phyloP scores from a whole-genome alignment of 345 rosid species.

The Aethionema arabicum region DNA sequence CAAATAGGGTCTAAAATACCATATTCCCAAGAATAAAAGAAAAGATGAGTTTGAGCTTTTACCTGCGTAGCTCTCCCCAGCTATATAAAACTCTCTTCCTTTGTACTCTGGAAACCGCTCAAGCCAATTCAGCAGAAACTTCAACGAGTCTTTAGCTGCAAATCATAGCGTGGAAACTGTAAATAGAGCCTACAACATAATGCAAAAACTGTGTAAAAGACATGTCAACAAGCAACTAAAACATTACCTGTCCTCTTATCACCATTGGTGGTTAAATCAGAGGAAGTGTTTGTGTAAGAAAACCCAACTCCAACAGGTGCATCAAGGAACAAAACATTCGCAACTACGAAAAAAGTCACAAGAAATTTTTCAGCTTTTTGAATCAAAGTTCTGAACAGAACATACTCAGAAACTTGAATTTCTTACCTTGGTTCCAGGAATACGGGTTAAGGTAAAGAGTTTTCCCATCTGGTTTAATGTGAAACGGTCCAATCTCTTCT shows the following conservation, averaged over 20 bases:
- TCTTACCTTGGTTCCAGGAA: slow-evolving; percentile 90
- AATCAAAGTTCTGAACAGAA: slow-evolving; percentile 9
- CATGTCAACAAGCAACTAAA: slow-evolving; percentile 29
- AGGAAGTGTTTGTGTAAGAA: slow-evolving; percentile 84
- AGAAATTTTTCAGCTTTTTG: neutral
- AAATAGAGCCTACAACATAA: slow-evolving; percentile 18
- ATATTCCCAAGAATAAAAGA: neutral
- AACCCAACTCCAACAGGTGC: slow-evolving; percentile 95
- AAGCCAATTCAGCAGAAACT: slow-evolving; percentile 77
- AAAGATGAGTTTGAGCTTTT: slow-evolving; percentile 6
- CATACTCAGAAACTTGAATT: neutral
- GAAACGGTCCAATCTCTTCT: slow-evolving; percentile 94
- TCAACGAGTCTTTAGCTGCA: slow-evolving; percentile 75
- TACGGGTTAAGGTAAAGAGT: slow-evolving; percentile 76
- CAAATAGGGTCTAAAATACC: too few species aligned
- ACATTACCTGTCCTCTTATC: slow-evolving; percentile 64
- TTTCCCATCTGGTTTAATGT: slow-evolving; percentile 70
- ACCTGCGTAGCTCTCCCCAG: slow-evolving; percentile 97
- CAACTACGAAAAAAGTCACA: slow-evolving; percentile 48
- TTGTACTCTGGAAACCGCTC: slow-evolving; percentile 88
- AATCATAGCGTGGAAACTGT: slow-evolving; percentile 20
- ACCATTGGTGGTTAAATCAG: slow-evolving; percentile 53
- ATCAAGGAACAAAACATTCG: slow-evolving; percentile 81
- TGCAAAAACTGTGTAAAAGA: slow-evolving; percentile 9
- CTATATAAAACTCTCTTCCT: slow-evolving; percentile 81